Percentiles rank a stretch among this genome's conserved stretches.
These are phyloP conservation scores for Colletotrichum cordylinicola DNA, from an alignment of 2,329 filamentous ascomycete genomes.

Conservation along the genomic window DNA sequence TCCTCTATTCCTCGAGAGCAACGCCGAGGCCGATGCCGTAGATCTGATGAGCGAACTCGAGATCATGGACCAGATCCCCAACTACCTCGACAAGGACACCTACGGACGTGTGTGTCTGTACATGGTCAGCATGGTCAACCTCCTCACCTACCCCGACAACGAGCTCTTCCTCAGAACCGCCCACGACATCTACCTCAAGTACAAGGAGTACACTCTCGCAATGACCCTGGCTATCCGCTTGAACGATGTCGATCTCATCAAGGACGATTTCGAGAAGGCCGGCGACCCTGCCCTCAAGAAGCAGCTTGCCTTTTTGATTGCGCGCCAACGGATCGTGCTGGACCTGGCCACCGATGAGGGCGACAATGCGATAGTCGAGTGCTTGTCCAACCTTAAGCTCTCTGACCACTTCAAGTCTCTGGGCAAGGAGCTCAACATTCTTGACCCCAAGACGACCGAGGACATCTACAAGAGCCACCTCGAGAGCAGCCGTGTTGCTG, in stretches of 20 bases:
- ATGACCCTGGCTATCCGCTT: constrained; percentile 93
- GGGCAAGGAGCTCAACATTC: constrained; percentile 93
- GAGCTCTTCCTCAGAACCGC: constrained; percentile 92
- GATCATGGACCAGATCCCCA: constrained; percentile 90
- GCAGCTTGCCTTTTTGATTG: constrained; percentile 92
- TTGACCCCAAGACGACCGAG: constrained; percentile 95
- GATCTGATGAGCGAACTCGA: constrained; percentile 97
- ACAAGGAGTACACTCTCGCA: constrained; percentile 92
- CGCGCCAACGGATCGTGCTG: constrained; percentile 87
- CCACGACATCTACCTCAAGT: constrained; percentile 91
- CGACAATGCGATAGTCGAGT: constrained; percentile 65
- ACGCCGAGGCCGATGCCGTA: constrained; percentile 96
- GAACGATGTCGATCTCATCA: constrained; percentile 85
- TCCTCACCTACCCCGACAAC: constrained; percentile 97
- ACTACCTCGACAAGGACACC: constrained; percentile 92
- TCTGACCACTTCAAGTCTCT: constrained; percentile 93
- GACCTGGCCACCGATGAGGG: constrained; percentile 57
- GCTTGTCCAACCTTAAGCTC: constrained; percentile 85
- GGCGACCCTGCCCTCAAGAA: constrained; percentile 84
- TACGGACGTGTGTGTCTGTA: constrained; percentile 94
- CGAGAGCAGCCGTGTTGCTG: constrained; percentile 91
- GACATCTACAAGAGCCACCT: constrained; percentile 99
- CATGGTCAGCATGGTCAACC: constrained; percentile 98
- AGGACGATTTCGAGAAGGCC: constrained; percentile 80
- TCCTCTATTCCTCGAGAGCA: constrained; percentile 94